Conservation (phyloP, 306 rosid species). For the Begonia masoniana region DNA sequence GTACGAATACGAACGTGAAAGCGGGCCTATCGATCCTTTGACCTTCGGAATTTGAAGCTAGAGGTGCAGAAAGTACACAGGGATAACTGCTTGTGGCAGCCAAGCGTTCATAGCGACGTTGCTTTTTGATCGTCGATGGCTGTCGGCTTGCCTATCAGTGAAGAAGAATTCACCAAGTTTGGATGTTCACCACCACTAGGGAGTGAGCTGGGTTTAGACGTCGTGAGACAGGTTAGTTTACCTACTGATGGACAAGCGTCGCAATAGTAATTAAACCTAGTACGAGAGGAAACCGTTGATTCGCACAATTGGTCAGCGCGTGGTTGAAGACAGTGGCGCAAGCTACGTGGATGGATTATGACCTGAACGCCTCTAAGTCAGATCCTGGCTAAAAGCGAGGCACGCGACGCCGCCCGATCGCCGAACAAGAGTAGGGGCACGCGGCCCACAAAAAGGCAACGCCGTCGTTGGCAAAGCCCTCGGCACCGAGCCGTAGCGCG, state of each 20-base stretch:
- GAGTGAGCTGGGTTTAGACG: neutral
- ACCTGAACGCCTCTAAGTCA: neutral
- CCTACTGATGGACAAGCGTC: neutral
- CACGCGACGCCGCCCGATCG: too few relatives aligned
- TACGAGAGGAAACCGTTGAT: neutral
- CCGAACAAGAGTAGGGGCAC: neutral
- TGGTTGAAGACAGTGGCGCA: neutral
- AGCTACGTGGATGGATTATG: neutral
- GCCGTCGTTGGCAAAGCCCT: neutral
- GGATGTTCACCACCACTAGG: neutral
- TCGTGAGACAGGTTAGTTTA: neutral
- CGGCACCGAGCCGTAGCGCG: neutral
- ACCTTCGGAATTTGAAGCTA: neutral
- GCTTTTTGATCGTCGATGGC: neutral
- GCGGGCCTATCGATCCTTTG: constrained; percentile 3
- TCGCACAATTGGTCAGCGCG: too few relatives aligned
- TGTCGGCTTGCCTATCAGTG: constrained; percentile 1
- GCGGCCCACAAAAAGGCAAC: neutral
- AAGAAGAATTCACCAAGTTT: neutral
- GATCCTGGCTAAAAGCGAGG: neutral
- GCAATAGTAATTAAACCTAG: neutral
- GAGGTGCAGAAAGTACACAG: neutral
- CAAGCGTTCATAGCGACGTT: constrained; percentile 2
- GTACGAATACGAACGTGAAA: constrained; percentile 1
- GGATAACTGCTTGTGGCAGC: neutral